A percentile compares a stretch with the other conserved stretches of the same genome.
Evolutionary conservation across 352 stramenopile genomes (phyloP).

Genomic region (Phytopythium vexans): DNA sequence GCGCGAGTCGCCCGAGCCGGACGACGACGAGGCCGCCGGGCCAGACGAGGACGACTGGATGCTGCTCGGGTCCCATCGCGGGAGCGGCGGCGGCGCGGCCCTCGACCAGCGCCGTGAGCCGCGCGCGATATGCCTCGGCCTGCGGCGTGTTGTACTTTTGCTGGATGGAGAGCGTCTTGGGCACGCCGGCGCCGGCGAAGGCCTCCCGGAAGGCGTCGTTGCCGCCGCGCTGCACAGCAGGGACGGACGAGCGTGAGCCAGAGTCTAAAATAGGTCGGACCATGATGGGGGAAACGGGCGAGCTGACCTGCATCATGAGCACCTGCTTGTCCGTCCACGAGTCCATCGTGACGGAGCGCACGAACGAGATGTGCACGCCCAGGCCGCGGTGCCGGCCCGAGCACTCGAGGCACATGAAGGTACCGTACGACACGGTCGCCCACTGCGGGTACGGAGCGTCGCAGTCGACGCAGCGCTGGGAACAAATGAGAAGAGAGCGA

Average conservation of each 20-base stretch:
- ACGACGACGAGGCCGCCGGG: slow-evolving; percentile 27
- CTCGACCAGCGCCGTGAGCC: slow-evolving; percentile 62
- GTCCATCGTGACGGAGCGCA: slow-evolving; percentile 86
- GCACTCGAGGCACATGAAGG: slow-evolving; percentile 96
- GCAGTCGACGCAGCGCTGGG: slow-evolving; percentile 92
- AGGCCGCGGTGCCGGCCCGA: slow-evolving; percentile 89
- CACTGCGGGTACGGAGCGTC: slow-evolving; percentile 92
- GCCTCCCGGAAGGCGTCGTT: slow-evolving; percentile 71
- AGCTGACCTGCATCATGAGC: slow-evolving; percentile 69
- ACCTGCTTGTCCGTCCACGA: slow-evolving; percentile 88
- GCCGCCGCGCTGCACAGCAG: slow-evolving; percentile 37
- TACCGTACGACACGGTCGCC: slow-evolving; percentile 93
- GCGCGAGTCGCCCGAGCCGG: slow-evolving; percentile 44
- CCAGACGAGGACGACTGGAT: slow-evolving; percentile 9
- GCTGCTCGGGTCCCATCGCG: slow-evolving; percentile 58
- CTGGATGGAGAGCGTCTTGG: slow-evolving; percentile 67
- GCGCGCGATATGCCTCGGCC: slow-evolving; percentile 66
- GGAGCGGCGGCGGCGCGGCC: slow-evolving; percentile 49
- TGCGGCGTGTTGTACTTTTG: slow-evolving; percentile 87
- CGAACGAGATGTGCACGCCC: slow-evolving; percentile 93
- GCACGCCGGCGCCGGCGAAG: slow-evolving; percentile 61
- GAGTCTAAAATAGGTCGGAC: not conserved
- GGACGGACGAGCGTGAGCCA: not conserved
- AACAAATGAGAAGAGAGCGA: slow-evolving; percentile 4
- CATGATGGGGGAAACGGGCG: not conserved